Conservation (phyloP, 2,329 filamentous ascomycete species). For the Fusarium hostae region DNA sequence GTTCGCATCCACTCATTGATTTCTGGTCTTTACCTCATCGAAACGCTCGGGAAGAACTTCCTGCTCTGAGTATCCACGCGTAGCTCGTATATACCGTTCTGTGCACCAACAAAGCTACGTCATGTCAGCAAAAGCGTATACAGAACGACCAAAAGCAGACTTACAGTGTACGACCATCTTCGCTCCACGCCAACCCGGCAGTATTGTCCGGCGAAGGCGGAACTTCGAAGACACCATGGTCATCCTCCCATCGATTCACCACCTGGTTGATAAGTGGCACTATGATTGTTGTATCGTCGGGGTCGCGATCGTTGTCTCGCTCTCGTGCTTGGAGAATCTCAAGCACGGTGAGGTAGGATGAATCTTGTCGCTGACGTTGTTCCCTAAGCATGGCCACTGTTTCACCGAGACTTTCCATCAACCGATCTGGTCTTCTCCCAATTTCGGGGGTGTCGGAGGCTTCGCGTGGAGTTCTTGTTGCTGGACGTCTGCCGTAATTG, state of each 20-base stretch:
- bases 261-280: constrained; percentile 53
- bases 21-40: constrained; percentile 57
- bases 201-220: constrained; percentile 66
- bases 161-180: constrained; percentile 69
- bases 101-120: constrained; percentile 69
- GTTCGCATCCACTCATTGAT: background rate
- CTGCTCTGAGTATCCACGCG: constrained; percentile 71
- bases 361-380: constrained; percentile 51
- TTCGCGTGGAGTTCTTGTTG: constrained; percentile 49
- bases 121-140: constrained; percentile 26
- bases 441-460: constrained; percentile 34
- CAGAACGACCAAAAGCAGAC: constrained; percentile 38
- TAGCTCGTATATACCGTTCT: constrained; percentile 82
- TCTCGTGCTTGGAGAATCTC: constrained; percentile 53
- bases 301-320: constrained; percentile 46
- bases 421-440: constrained; percentile 46
- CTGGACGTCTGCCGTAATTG: constrained; percentile 51
- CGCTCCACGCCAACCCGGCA: constrained; percentile 70
- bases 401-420: constrained; percentile 51
- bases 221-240: constrained; percentile 56
- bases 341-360: constrained; percentile 51
- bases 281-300: constrained; percentile 52
- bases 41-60: constrained; percentile 67
- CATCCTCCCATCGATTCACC: constrained; percentile 53
- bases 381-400: constrained; percentile 51